phyloP scores from a whole-genome alignment of 169 alveolate genomes.

The Plasmodium vivax region DNA sequence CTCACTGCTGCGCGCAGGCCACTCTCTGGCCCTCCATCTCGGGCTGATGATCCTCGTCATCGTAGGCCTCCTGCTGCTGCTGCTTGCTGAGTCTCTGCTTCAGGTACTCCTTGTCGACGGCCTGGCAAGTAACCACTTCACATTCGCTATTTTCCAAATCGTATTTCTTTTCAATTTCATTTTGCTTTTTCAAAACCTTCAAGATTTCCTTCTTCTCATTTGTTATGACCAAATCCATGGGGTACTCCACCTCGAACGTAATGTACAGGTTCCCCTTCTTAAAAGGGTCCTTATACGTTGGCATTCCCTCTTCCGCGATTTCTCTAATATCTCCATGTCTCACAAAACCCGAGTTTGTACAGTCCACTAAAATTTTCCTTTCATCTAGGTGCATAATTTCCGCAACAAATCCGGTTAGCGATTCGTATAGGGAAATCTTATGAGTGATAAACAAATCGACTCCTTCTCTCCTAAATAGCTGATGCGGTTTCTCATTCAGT shows the following conservation, averaged over 20 bases:
- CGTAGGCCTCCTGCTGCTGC: slow-evolving; percentile 65
- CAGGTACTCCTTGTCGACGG: slow-evolving; percentile 47
- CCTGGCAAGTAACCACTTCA: slow-evolving; percentile 49
- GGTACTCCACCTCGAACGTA: slow-evolving; percentile 95
- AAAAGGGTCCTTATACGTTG: slow-evolving; percentile 94
- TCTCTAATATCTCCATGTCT: slow-evolving; percentile 90
- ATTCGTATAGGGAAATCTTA: slow-evolving; percentile 93
- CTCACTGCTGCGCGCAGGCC: slow-evolving; percentile 62
- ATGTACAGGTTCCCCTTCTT: slow-evolving; percentile 95
- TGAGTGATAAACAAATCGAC: slow-evolving; percentile 93
- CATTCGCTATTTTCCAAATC: slow-evolving; percentile 61
- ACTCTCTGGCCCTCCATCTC: slow-evolving; percentile 71
- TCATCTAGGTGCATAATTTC: slow-evolving; percentile 95
- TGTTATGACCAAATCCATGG: slow-evolving; percentile 86
- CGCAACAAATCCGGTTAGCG: slow-evolving; percentile 95
- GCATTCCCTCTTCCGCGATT: slow-evolving; percentile 96
- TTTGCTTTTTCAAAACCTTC: slow-evolving; percentile 52
- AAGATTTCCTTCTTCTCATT: slow-evolving; percentile 77
- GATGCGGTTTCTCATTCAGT: slow-evolving; percentile 90
- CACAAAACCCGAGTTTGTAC: slow-evolving; percentile 46
- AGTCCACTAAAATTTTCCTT: slow-evolving; percentile 75
- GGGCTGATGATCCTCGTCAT: slow-evolving; percentile 68
- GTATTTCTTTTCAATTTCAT: slow-evolving; percentile 53
- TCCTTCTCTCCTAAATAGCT: slow-evolving; percentile 94
- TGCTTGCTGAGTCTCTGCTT: slow-evolving; percentile 42